Percentiles rank a stretch among this genome's conserved stretches.
These are phyloP conservation scores for Exophiala mesophila DNA, from an alignment of 2,329 filamentous ascomycete genomes.

Conservation along the genomic window DNA sequence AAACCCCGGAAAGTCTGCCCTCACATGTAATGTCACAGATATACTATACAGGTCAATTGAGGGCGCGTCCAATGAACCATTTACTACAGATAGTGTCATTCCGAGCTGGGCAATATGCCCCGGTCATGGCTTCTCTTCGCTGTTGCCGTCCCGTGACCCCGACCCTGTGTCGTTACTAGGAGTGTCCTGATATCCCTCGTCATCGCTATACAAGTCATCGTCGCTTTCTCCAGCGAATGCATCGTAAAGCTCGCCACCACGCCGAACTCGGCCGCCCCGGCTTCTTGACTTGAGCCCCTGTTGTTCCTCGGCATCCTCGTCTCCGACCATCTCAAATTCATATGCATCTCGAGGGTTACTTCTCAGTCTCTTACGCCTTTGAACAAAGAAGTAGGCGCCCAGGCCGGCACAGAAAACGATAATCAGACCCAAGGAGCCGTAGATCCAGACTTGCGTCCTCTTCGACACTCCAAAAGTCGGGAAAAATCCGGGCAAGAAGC, in stretches of 20 bases:
- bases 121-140: slow-evolving; percentile 3
- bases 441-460: slow-evolving; percentile 89
- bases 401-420: slow-evolving; percentile 75
- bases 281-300: slow-evolving; percentile 33
- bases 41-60: no score
- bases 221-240: slow-evolving; percentile 94
- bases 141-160: slow-evolving; percentile 11
- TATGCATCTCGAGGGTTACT: slow-evolving; percentile 76
- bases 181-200: slow-evolving; percentile 26
- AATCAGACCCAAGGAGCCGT: slow-evolving; percentile 78
- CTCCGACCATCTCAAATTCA: slow-evolving; percentile 88
- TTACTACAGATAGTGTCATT: no score
- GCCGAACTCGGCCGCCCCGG: slow-evolving; percentile 50
- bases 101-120: no score
- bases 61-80: no score
- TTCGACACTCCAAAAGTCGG: slow-evolving; percentile 86
- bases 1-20: no score
- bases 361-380: slow-evolving; percentile 68
- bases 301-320: slow-evolving; percentile 63
- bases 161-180: slow-evolving; percentile 25
- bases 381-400: slow-evolving; percentile 74
- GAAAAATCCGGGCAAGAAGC: slow-evolving; percentile 76
- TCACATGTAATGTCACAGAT: no score
- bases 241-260: slow-evolving; percentile 88
- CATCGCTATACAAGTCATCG: slow-evolving; percentile 51